Conservation (phyloP, 495 filamentous ascomycete species). For the Neurospora terricola region DNA sequence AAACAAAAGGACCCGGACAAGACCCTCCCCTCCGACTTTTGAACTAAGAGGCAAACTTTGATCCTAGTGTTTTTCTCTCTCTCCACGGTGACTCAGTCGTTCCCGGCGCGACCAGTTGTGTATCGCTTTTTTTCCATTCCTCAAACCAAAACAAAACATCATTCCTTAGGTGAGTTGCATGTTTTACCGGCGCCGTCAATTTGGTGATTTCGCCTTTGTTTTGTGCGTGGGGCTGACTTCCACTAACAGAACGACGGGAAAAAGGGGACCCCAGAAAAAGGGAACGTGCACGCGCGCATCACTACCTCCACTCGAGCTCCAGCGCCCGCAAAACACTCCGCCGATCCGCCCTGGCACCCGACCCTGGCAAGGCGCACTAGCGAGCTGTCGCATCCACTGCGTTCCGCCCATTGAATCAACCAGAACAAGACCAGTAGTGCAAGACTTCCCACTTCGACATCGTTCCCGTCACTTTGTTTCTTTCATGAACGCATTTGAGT, state of each 20-base stretch:
- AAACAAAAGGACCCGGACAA: neutral
- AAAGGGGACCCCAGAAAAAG: neutral
- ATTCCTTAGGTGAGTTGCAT: neutral
- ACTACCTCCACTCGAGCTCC: neutral
- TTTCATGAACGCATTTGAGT: neutral
- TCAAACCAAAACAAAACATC: neutral
- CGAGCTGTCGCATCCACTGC: neutral
- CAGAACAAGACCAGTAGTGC: neutral
- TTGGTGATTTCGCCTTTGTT: neutral
- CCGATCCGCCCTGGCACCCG: neutral
- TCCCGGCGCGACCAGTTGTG: neutral
- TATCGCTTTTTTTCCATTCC: neutral
- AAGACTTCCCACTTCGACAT: neutral
- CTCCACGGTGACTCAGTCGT: neutral
- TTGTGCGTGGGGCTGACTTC: neutral
- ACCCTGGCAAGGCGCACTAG: neutral
- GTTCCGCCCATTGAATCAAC: neutral
- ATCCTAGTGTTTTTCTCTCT: neutral
- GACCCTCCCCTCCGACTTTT: neutral
- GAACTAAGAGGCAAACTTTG: neutral
- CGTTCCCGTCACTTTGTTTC: neutral
- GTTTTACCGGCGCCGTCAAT: neutral
- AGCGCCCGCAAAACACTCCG: neutral
- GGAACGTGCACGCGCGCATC: neutral
- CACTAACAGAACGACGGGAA: neutral